Evolutionary conservation across 306 rosid species (phyloP), one percentile per base, ranked within the genome.

Genomic region (Sicyos baderoa): DNA sequence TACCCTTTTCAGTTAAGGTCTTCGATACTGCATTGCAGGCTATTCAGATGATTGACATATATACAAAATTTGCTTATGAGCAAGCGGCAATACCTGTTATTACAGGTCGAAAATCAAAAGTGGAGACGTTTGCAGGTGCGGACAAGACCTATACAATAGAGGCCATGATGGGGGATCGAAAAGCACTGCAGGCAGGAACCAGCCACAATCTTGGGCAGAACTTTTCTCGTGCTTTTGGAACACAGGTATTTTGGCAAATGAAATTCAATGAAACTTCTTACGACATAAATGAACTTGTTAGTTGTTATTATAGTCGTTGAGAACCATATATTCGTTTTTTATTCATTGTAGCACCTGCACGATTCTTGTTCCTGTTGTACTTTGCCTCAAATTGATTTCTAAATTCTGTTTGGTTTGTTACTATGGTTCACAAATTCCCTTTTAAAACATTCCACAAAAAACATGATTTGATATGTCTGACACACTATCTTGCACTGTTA

Each of bases 191-290:
- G 79, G 96, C 98, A 64, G 98, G 98, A 78, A 89, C 97, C 77
- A 93, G 97, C 80, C 98, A 93, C 78, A 93, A 93, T 76, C 98
- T 93, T 47, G 97, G 98, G 81, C 98, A 93, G 79, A 93, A 93
- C 76, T 93, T 93, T 75, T 83, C 97, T 22, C 90, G 86, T 69
- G 98, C 97, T 63, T 93, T 93, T 82, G 95, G 79, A 74, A 93
- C 98, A 68, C 98, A 82, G 92, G 98, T 88, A 74, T 64, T 45
- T 73, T 59, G 60, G 15, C 54, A 42, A 54, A 21, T 37, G 44
- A 37, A 37, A 37, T 4, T 42, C 61, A 57, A 27, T 45, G 58
- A 42, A 42, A 27, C 75, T 55, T 60, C 19, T 63, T 17, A 8
- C 25, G 45, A 45, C 32, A 53, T 40, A 22, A 11, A 42, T 64